Conservation (phyloP, 768 basidiomycete genomes). For the Rickenella mellea region DNA sequence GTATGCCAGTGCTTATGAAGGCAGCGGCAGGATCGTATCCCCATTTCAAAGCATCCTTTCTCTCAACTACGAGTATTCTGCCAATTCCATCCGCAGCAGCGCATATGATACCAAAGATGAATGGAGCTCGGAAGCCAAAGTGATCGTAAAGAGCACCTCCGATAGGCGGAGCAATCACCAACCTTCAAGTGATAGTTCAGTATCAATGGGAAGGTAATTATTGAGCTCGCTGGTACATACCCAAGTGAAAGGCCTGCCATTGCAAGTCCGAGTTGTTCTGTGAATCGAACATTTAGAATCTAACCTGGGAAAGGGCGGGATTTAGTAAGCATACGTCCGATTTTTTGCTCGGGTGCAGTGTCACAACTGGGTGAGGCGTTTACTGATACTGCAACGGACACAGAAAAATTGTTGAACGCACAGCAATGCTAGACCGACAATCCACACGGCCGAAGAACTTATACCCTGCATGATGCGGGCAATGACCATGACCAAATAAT, state of each 20-base stretch:
- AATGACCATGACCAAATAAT: constrained; percentile 45
- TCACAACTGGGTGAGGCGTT: constrained; percentile 37
- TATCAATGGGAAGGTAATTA: not conserved
- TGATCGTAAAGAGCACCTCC: constrained; percentile 44
- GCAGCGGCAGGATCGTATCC: constrained; percentile 28
- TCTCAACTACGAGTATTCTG: constrained; percentile 49
- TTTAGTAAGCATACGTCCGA: constrained; percentile 41
- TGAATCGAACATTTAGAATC: not conserved
- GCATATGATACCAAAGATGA: constrained; percentile 40
- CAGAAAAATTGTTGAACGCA: too few species aligned
- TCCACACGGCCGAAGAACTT: constrained; percentile 53
- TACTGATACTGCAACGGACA: not conserved
- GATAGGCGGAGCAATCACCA: constrained; percentile 47
- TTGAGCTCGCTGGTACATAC: constrained; percentile 18
- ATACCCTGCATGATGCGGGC: constrained; percentile 53
- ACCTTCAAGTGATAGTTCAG: constrained; percentile 19
- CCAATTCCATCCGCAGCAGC: constrained; percentile 41
- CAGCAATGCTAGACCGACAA: constrained; percentile 52
- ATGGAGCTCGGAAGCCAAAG: constrained; percentile 54
- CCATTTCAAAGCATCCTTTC: constrained; percentile 39
- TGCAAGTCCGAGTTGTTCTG: constrained; percentile 52
- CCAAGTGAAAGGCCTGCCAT: constrained; percentile 51
- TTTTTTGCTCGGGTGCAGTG: constrained; percentile 33
- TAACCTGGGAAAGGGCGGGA: not conserved
- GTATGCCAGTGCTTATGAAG: not conserved